A percentile compares a stretch with the other conserved stretches of the same genome.
These are phyloP conservation scores for Eucommia ulmoides DNA, from an alignment of 257 asterid species.

Conservation along the genomic window DNA sequence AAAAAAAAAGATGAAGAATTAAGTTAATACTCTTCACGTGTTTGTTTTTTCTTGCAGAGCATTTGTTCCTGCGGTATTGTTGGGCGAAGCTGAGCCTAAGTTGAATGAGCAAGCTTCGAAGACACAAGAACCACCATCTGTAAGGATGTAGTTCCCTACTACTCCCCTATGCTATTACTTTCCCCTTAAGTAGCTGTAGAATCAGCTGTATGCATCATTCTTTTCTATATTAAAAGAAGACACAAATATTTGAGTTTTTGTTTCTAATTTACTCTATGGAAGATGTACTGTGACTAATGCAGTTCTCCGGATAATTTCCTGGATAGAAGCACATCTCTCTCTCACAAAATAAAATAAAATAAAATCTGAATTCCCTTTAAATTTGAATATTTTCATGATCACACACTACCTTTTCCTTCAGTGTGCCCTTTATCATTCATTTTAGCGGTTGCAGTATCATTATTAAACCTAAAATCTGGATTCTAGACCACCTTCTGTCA, in stretches of 20 bases:
- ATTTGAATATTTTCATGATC: too few species aligned
- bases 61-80: slow-evolving; percentile 96
- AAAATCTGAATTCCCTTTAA: too few species aligned
- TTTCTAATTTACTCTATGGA: not conserved
- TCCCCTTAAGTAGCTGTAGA: not conserved
- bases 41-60: slow-evolving; percentile 46
- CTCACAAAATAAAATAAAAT: too few species aligned
- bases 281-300: too few species aligned
- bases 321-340: too few species aligned
- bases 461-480: too few species aligned
- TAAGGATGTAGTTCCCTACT: slow-evolving; percentile 23
- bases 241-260: not conserved
- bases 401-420: too few species aligned
- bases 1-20: too few species aligned
- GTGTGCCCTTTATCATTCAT: too few species aligned
- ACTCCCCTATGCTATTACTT: not conserved
- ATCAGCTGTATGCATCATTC: not conserved
- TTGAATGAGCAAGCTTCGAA: slow-evolving; percentile 69
- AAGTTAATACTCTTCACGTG: not conserved
- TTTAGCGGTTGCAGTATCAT: too few species aligned
- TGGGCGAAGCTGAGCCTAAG: slow-evolving; percentile 90
- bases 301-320: too few species aligned
- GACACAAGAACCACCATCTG: slow-evolving; percentile 60
- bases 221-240: not conserved
- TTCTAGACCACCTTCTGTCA: too few species aligned